These are phyloP conservation scores for Argentina anserina DNA, from an alignment of 306 rosid species.

Conservation along the genomic window DNA sequence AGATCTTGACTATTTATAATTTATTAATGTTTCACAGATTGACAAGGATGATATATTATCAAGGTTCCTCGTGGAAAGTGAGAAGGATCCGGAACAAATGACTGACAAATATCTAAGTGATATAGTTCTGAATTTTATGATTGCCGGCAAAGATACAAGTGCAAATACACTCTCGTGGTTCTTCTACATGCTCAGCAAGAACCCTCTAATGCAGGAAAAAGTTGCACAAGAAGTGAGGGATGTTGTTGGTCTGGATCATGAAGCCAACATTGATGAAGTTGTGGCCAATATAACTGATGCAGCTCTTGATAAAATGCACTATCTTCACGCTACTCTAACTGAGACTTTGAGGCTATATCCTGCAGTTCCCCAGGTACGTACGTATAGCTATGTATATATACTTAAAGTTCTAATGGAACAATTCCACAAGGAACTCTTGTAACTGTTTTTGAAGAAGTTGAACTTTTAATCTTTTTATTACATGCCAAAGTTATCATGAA, in stretches of 20 bases:
- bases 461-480: not conserved
- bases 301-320: slow-evolving; percentile 65
- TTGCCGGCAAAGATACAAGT: slow-evolving; percentile 74
- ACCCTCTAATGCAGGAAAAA: slow-evolving; percentile 64
- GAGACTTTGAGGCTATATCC: slow-evolving; percentile 82
- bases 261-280: slow-evolving; percentile 38
- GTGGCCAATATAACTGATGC: slow-evolving; percentile 42
- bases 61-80: slow-evolving; percentile 67
- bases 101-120: slow-evolving; percentile 61
- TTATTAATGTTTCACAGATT: slow-evolving; percentile 28
- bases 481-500: not conserved
- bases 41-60: slow-evolving; percentile 73
- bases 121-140: slow-evolving; percentile 59
- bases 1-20: not conserved
- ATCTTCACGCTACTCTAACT: slow-evolving; percentile 74
- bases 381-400: not conserved
- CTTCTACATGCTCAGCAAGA: slow-evolving; percentile 69
- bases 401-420: not conserved
- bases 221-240: slow-evolving; percentile 59
- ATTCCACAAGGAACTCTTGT: not conserved
- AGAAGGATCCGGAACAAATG: slow-evolving; percentile 51
- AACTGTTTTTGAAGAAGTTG: not conserved
- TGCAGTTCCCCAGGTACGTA: slow-evolving; percentile 52
- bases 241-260: slow-evolving; percentile 32
- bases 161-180: slow-evolving; percentile 81